Base-by-base conservation (phyloP, 1,139 yeast species). In the Lodderomyces pseudojiufengensis region DNA sequence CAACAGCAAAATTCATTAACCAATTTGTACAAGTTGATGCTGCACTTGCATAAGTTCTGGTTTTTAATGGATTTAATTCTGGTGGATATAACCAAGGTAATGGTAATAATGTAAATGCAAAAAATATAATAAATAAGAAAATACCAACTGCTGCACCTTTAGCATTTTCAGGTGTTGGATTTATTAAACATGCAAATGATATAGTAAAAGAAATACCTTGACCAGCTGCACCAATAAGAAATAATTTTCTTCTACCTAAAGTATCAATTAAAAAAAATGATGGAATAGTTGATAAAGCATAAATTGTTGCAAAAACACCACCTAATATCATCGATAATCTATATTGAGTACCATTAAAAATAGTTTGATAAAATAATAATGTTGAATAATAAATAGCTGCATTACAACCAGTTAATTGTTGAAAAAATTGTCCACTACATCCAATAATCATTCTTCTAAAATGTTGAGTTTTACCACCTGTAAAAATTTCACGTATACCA, bases 371-470 rank as follows among this genome's bases (percentile, higher is more conserved):
- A 50, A 78, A 78, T 49, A 79, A 64, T 33, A 78, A 78, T 21
- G 85, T 76, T 14, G 84, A 76, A 51, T 79, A 79, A 59, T 79
- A 79, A 50, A 78, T 79, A 42, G 81, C 80, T 45, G 83, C 81
- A 50, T 79, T 79, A 65, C 82, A 77, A 50, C 84, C 80, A 32
- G 77, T 72, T 49, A 73, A 68, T 52, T 74, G 80, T 55, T 75
- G 80, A 68, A 75, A 76, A 33, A 59, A 56, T 47, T 59, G 63
- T 27, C 84, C 67, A 6, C 84, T 77, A 7, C 85, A 65, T 51
- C 88, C 90, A 44, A 79, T 56, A 29, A 70, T 30, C 66, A 73
- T 69, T 70, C 80, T 72, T 52, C 64, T 70, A 51, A 73, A 64
- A 46, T 75, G 74, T 52, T 73, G 78, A 33, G 74, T 62, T 52